Evolutionary conservation across 108 stramenopile genomes (phyloP).

Genomic region (Schizochytrium sp.): DNA sequence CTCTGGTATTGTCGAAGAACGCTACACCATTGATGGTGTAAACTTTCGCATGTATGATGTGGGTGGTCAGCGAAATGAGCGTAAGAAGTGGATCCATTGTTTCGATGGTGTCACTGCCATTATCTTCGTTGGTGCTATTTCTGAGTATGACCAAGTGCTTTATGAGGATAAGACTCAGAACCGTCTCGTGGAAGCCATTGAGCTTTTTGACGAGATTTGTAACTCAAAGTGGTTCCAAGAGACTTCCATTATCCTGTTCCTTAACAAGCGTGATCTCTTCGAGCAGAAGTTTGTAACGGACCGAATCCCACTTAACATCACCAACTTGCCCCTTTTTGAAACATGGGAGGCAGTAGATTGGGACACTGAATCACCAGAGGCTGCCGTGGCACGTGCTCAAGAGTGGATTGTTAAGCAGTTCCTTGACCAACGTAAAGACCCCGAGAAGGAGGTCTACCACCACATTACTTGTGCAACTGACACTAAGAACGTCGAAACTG

Average conservation of each 20-base stretch:
- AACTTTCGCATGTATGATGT: slow-evolving; percentile 75
- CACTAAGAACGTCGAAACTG: slow-evolving; percentile 81
- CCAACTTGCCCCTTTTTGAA: slow-evolving; percentile 77
- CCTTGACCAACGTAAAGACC: slow-evolving; percentile 72
- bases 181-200: slow-evolving; percentile 95
- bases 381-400: slow-evolving; percentile 86
- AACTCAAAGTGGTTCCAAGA: slow-evolving; percentile 79
- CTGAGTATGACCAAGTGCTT: slow-evolving; percentile 95
- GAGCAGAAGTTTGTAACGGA: slow-evolving; percentile 74
- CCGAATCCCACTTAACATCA: slow-evolving; percentile 3
- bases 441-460: slow-evolving; percentile 74
- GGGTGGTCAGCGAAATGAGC: slow-evolving; percentile 76
- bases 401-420: slow-evolving; percentile 83
- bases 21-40: slow-evolving; percentile 31
- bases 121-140: slow-evolving; percentile 95
- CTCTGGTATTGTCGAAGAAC: slow-evolving; percentile 87
- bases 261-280: slow-evolving; percentile 83
- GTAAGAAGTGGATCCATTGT: slow-evolving; percentile 78
- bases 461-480: slow-evolving; percentile 84
- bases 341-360: slow-evolving; percentile 73
- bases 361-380: slow-evolving; percentile 71
- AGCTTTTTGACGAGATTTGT: slow-evolving; percentile 89
- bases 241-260: slow-evolving; percentile 83
- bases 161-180: slow-evolving; percentile 94
- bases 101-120: slow-evolving; percentile 96